A percentile compares a stretch with the other conserved stretches of the same genome.
These are phyloP conservation scores for Sungouiozyma ichnusensis DNA, from an alignment of 805 yeast genomes.

Conservation along the genomic window DNA sequence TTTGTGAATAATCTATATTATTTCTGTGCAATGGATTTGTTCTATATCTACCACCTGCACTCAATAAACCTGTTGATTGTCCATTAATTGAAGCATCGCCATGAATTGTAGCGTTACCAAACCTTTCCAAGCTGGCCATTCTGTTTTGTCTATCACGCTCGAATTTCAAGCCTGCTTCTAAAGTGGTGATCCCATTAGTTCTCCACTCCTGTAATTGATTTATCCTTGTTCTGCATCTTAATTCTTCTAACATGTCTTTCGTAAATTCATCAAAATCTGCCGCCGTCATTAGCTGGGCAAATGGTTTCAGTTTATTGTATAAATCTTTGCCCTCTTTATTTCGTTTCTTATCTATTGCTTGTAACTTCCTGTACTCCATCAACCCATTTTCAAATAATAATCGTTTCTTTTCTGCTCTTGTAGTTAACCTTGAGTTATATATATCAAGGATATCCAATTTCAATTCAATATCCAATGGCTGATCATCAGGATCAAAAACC, in stretches of 20 bases:
- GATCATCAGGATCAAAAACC: slow-evolving; percentile 91
- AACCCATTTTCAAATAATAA: slow-evolving; percentile 63
- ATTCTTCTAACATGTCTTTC: slow-evolving; percentile 65
- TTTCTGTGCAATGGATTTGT: slow-evolving; percentile 20
- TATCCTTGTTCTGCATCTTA: slow-evolving; percentile 68
- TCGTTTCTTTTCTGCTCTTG: slow-evolving; percentile 89
- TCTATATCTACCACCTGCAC: slow-evolving; percentile 21
- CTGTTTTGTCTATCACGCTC: slow-evolving; percentile 80
- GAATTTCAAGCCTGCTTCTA: slow-evolving; percentile 74
- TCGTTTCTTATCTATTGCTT: slow-evolving; percentile 73
- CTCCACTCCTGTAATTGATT: slow-evolving; percentile 92
- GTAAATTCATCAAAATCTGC: slow-evolving; percentile 70
- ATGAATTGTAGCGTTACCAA: slow-evolving; percentile 24
- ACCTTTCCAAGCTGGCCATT: slow-evolving; percentile 49
- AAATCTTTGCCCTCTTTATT: slow-evolving; percentile 85
- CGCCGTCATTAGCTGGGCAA: slow-evolving; percentile 68
- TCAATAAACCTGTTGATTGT: slow-evolving; percentile 14
- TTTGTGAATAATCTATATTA: slow-evolving; percentile 19
- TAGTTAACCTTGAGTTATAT: slow-evolving; percentile 77
- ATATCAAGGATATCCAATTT: slow-evolving; percentile 81
- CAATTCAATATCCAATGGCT: slow-evolving; percentile 76
- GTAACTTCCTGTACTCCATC: slow-evolving; percentile 75
- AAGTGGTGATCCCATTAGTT: slow-evolving; percentile 71
- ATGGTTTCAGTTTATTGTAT: slow-evolving; percentile 64
- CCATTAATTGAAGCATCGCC: slow-evolving; percentile 24